Conservation (phyloP, 306 rosid genomes). For the Sechiopsis laciniata region DNA sequence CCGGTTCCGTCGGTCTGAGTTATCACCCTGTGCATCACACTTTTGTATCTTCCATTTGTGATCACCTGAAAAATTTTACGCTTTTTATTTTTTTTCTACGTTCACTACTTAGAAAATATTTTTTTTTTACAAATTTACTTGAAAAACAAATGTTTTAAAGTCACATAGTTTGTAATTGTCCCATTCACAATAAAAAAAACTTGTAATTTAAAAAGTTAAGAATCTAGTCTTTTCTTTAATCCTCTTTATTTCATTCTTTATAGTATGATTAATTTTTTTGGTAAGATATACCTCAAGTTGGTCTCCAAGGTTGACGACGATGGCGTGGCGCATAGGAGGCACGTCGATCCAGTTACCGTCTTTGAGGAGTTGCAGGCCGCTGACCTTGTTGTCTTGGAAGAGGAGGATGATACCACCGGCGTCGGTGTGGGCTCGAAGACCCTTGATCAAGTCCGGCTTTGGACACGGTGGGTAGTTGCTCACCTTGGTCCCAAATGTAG, state of each 20-base stretch:
- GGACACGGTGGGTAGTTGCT: conserved; percentile 92
- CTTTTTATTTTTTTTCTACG: no score
- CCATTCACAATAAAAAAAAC: no score
- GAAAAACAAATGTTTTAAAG: no score
- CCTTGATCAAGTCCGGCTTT: conserved; percentile 71
- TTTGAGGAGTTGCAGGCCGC: conserved; percentile 84
- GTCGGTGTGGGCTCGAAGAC: conserved; percentile 88
- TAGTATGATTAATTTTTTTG: no score
- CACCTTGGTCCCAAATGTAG: conserved; percentile 84
- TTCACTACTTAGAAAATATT: no score
- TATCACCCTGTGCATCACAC: conserved; percentile 80
- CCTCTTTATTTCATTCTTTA: no score
- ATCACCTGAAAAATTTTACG: conserved; percentile 29
- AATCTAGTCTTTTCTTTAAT: no score
- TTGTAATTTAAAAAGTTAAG: no score
- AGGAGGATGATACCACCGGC: conserved; percentile 92
- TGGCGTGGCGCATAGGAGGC: conserved; percentile 86
- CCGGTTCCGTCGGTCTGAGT: conserved; percentile 61
- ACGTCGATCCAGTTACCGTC: conserved; percentile 82
- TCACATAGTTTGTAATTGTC: no score
- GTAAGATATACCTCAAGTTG: conserved; percentile 62
- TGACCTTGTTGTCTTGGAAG: conserved; percentile 82
- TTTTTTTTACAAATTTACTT: no score
- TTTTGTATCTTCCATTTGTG: conserved; percentile 84
- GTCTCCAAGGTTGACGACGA: conserved; percentile 82